Evolutionary conservation across 1,284 basidiomycete species (phyloP).

Genomic region (Trichosporon sp.): DNA sequence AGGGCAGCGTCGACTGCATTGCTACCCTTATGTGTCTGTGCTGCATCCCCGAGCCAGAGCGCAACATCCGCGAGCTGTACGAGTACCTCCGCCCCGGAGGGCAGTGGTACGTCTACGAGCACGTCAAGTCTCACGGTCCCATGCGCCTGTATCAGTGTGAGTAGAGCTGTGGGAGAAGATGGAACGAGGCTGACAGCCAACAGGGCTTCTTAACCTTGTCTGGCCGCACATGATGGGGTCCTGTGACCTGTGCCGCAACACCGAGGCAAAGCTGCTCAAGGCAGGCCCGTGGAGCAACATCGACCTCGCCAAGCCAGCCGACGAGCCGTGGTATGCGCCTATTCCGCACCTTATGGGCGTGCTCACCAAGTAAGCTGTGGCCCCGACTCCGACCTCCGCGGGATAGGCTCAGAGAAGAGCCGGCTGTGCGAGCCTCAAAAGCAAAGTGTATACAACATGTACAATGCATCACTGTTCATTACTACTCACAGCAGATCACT

Average conservation of each 20-base stretch:
- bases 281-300: slow-evolving; percentile 12
- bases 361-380: slow-evolving; percentile 12
- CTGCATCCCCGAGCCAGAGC: slow-evolving; percentile 16
- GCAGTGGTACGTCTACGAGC: slow-evolving; percentile 20
- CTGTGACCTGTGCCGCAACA: slow-evolving; percentile 19
- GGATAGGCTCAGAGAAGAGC: too few species aligned
- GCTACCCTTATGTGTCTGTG: slow-evolving; percentile 17
- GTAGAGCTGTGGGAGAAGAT: neutral
- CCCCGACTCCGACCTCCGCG: neutral
- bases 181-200: neutral
- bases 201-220: slow-evolving; percentile 15
- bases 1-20: slow-evolving; percentile 17
- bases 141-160: slow-evolving; percentile 15
- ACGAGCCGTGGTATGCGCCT: slow-evolving; percentile 13
- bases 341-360: slow-evolving; percentile 15
- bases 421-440: too few species aligned
- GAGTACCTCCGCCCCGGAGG: slow-evolving; percentile 20
- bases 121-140: slow-evolving; percentile 12
- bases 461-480: neutral
- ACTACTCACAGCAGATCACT: neutral
- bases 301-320: slow-evolving; percentile 17
- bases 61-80: slow-evolving; percentile 19
- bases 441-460: neutral
- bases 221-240: slow-evolving; percentile 18
- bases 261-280: neutral